phyloP scores from a whole-genome alignment of 306 rosid genomes.

The Adenanthera pavonina region DNA sequence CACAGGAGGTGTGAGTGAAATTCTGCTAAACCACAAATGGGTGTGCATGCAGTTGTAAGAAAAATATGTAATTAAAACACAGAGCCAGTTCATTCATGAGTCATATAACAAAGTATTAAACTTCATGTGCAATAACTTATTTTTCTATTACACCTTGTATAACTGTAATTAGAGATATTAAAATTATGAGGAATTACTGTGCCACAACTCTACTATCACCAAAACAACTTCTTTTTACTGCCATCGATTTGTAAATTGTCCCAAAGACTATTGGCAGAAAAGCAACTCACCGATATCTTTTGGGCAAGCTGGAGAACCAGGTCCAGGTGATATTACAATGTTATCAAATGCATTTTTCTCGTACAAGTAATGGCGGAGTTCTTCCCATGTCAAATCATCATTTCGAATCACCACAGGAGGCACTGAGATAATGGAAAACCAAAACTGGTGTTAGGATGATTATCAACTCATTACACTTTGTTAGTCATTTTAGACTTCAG shows the following conservation, averaged over 20 bases:
- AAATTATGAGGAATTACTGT: neutral
- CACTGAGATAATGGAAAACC: constrained; percentile 60
- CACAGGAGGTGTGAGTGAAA: constrained; percentile 30
- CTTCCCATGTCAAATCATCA: constrained; percentile 88
- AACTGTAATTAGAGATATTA: constrained; percentile 25
- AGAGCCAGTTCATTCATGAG: constrained; percentile 20
- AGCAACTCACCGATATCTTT: constrained; percentile 81
- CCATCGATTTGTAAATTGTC: neutral
- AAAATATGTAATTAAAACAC: constrained; percentile 14
- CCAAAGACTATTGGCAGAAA: constrained; percentile 3
- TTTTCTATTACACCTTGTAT: constrained; percentile 18
- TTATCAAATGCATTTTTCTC: constrained; percentile 92
- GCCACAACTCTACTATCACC: neutral
- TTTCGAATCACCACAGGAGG: constrained; percentile 92
- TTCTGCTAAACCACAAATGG: constrained; percentile 17
- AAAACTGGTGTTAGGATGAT: constrained; percentile 41
- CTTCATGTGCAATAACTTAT: constrained; percentile 19
- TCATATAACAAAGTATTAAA: constrained; percentile 25
- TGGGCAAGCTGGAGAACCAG: constrained; percentile 90
- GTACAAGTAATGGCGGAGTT: constrained; percentile 69
- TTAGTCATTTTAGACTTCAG: constrained; percentile 13
- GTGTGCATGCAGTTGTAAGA: constrained; percentile 10
- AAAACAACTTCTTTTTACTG: neutral
- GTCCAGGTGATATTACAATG: constrained; percentile 98
- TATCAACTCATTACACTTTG: constrained; percentile 13